A percentile compares a stretch with the other conserved stretches of the same genome.
Conservation (phyloP, 1,284 basidiomycete genomes). For the Golubevia sp. region DNA sequence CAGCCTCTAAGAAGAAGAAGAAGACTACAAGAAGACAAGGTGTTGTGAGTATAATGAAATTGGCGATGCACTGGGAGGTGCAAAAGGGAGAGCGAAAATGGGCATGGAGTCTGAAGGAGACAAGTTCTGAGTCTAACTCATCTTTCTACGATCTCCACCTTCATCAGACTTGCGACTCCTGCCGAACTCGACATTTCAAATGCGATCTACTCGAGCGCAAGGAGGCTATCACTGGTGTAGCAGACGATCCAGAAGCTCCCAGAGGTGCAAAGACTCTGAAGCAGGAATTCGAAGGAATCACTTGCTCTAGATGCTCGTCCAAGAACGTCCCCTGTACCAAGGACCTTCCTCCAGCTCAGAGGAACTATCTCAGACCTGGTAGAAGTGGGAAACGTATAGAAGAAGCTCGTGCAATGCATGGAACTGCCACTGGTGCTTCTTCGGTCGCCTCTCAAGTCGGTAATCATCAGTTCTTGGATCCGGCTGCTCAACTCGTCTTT, state of each 20-base stretch:
- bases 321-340: constrained; percentile 36
- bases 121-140: constrained; percentile 7
- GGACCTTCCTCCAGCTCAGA: constrained; percentile 35
- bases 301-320: constrained; percentile 28
- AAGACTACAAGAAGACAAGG: too few relatives aligned
- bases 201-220: constrained; percentile 28
- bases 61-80: too few relatives aligned
- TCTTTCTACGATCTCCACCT: constrained; percentile 10
- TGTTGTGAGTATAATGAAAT: too few relatives aligned
- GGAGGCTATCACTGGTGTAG: neutral
- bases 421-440: constrained; percentile 6
- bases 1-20: too few relatives aligned
- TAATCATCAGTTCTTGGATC: too few relatives aligned
- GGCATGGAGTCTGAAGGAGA: constrained; percentile 9
- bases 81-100: too few relatives aligned
- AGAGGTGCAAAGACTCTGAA: constrained; percentile 12
- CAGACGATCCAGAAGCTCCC: constrained; percentile 12
- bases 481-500: too few relatives aligned
- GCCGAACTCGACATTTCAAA: constrained; percentile 44
- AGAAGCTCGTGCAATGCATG: constrained; percentile 49
- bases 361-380: constrained; percentile 43
- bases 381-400: constrained; percentile 56
- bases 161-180: constrained; percentile 45
- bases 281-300: constrained; percentile 18
- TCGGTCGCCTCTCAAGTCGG: too few relatives aligned